These are phyloP conservation scores for Fusarium tuaranense DNA, from an alignment of 2,329 filamentous ascomycete species.

Conservation along the genomic window DNA sequence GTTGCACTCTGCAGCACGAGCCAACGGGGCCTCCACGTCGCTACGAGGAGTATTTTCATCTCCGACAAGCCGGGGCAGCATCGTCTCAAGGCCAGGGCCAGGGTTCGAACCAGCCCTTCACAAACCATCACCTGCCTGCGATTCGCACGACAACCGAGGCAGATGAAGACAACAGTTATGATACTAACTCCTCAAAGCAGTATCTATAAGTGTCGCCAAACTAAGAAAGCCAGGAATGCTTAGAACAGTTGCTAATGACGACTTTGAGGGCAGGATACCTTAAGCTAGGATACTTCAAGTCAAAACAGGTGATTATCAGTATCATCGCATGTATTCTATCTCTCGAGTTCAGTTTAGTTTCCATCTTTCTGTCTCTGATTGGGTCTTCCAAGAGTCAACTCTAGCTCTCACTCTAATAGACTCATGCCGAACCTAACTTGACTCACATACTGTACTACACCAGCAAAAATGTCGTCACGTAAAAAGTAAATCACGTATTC, in stretches of 20 bases:
- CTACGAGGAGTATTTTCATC: not conserved
- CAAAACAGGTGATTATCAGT: not conserved
- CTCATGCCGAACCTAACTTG: not conserved
- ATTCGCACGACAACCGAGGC: not conserved
- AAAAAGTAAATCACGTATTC: conserved; percentile 38
- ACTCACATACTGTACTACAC: not conserved
- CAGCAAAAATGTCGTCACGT: not conserved
- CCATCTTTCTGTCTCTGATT: not conserved
- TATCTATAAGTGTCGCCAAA: not conserved
- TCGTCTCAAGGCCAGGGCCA: not conserved
- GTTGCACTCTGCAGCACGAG: no score
- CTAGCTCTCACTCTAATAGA: not conserved
- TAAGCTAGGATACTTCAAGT: not conserved
- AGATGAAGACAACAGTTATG: not conserved
- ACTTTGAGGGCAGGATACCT: not conserved
- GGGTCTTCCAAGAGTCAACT: not conserved
- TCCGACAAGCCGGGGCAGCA: not conserved
- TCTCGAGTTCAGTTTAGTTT: not conserved
- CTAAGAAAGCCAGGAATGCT: not conserved
- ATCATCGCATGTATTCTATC: not conserved
- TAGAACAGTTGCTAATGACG: not conserved
- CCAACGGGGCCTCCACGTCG: not conserved
- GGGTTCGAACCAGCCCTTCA: not conserved
- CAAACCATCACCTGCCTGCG: not conserved
- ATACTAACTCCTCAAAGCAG: not conserved